Evolutionary conservation across 148 eudicot species (phyloP).

Genomic region (Drosera capensis): DNA sequence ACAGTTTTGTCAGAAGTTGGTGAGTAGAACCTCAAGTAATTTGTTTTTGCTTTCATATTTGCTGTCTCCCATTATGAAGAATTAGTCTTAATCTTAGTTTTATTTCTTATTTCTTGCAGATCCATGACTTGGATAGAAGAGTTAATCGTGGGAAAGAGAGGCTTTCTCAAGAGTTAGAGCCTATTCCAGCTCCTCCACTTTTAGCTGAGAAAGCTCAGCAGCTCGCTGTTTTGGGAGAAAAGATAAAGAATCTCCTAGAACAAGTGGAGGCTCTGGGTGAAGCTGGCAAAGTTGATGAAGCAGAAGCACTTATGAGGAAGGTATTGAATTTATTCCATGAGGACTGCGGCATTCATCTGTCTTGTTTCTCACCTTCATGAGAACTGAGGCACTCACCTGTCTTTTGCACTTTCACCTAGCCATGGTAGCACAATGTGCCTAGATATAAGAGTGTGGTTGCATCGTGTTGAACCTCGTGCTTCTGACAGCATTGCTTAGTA

Average conservation of each 20-base stretch:
- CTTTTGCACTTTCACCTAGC: too few species aligned
- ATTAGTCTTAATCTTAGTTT: not conserved
- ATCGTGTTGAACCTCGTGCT: too few species aligned
- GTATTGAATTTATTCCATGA: too few species aligned
- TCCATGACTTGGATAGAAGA: conserved; percentile 77
- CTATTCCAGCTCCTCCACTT: conserved; percentile 73
- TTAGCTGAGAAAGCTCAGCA: conserved; percentile 92
- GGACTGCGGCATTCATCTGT: too few species aligned
- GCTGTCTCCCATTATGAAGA: not conserved
- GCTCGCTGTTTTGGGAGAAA: conserved; percentile 73
- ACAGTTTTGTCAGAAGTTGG: conserved; percentile 91
- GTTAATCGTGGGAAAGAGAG: conserved; percentile 94
- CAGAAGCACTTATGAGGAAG: conserved; percentile 99
- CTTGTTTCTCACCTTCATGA: too few species aligned
- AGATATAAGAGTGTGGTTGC: too few species aligned
- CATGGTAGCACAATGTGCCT: too few species aligned
- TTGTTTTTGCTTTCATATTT: not conserved
- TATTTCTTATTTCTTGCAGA: conserved; percentile 23
- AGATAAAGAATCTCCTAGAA: conserved; percentile 77
- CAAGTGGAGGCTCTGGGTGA: conserved; percentile 94
- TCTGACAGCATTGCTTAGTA: too few species aligned
- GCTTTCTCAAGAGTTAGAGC: conserved; percentile 82
- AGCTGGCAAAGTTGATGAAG: conserved; percentile 98
- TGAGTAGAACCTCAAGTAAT: conserved; percentile 15
- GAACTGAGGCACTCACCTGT: too few species aligned